Conservation (phyloP, 371 early-diverging fungal genomes). For the Rozella allomycis region DNA sequence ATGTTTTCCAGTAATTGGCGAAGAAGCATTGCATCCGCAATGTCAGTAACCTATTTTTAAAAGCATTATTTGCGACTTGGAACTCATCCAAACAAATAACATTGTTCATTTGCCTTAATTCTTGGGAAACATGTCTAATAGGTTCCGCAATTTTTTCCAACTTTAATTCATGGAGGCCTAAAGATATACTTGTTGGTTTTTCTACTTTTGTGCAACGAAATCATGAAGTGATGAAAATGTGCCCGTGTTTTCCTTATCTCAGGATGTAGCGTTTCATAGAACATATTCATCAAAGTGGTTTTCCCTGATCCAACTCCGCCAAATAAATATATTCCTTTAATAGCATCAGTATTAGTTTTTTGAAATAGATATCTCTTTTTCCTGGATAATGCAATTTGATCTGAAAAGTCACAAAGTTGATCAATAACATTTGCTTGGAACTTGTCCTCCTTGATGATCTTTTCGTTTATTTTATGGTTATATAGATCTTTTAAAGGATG, state of each 20-base stretch:
- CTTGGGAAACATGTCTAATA: conserved; percentile 52
- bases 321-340: conserved; percentile 2
- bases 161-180: conserved; percentile 66
- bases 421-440: too few species aligned
- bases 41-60: conserved; percentile 48
- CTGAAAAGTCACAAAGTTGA: too few species aligned
- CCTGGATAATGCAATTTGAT: too few species aligned
- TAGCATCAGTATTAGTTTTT: too few species aligned
- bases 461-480: too few species aligned
- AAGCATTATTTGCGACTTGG: conserved; percentile 26
- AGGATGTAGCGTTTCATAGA: conserved; percentile 1
- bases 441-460: too few species aligned
- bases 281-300: conserved; percentile 86
- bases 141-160: conserved; percentile 33
- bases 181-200: conserved; percentile 74
- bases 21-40: conserved; percentile 87
- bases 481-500: too few species aligned
- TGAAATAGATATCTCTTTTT: too few species aligned
- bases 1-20: conserved; percentile 56
- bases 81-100: conserved; percentile 89
- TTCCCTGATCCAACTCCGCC: conserved; percentile 41
- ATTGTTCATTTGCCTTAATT: conserved; percentile 49
- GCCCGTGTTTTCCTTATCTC: not conserved
- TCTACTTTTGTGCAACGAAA: conserved; percentile 24
- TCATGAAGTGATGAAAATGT: conserved; percentile 35